Evolutionary conservation across 225 moss, liverwort and hornwort genomes (phyloP), one percentile per base, ranked within the genome.

Genomic region (Marchantia polymorpha): DNA sequence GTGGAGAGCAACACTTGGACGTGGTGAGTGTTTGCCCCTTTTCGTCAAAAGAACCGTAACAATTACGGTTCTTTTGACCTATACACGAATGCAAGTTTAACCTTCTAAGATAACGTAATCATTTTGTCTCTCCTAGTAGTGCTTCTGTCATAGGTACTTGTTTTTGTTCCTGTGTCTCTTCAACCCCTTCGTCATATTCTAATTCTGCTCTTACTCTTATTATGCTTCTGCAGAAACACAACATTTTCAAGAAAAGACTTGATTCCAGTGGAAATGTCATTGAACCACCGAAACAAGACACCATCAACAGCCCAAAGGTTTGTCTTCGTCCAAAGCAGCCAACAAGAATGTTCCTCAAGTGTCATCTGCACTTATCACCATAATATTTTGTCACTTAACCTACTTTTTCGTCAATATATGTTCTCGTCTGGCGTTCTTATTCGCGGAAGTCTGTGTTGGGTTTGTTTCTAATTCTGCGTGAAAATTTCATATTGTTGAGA

Each of bases 1-100:
- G 97, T 81, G 97, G 97, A 76, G 97, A 97, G 90, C 93, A 93
- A 81, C 97, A 97, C 78, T 93, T 97, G 73, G 97, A 97, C 81
- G 97, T 97, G 94, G 95, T 96, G 79, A 66, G 91, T 77, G 31
- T 64, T 50, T 39, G 10, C 27, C 29, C 53, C 39, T 13, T 23
- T 25, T 72, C 27, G 26, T 11, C 8, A 71, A 9, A 1, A n/a
- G 71, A 39, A 39, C 22, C 23, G 2, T 10, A 49, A 48, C n/a
- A n/a, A n/a, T n/a, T n/a, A n/a, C n/a, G n/a, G n/a, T n/a, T n/a
- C n/a, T n/a, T n/a, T n/a, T n/a, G n/a, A n/a, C n/a, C n/a, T n/a
- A 39, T 39, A 39, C 5, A 39, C 2, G 39, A 39, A 39, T 39
- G 39, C 39, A 39, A 39, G 5, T 39, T 39, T 39, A 39, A 39